These are phyloP conservation scores for Rhizopus stolonifer DNA, from an alignment of 371 early-diverging fungal species.

Conservation along the genomic window DNA sequence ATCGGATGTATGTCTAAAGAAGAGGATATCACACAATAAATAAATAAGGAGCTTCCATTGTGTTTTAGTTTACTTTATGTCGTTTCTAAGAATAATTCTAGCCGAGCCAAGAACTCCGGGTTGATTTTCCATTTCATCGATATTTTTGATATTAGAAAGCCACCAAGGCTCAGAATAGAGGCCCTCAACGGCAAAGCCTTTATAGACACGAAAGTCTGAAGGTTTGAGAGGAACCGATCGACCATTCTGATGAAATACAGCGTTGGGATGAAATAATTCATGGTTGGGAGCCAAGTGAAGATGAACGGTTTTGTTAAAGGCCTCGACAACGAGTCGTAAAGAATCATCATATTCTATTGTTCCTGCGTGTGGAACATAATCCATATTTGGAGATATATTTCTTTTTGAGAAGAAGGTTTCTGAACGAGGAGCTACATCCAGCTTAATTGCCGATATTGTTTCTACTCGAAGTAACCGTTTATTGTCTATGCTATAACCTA, in stretches of 20 bases:
- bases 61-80: conserved; percentile 33
- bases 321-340: conserved; percentile 59
- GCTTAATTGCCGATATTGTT: conserved; percentile 20
- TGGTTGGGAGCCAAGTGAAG: conserved; percentile 75
- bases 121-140: conserved; percentile 30
- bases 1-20: conserved; percentile 24
- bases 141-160: conserved; percentile 34
- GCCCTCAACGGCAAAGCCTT: conserved; percentile 36
- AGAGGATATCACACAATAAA: neutral
- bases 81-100: conserved; percentile 62
- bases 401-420: conserved; percentile 40
- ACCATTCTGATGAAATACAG: conserved; percentile 38
- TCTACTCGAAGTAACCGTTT: conserved; percentile 34
- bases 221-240: conserved; percentile 22
- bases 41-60: too few species aligned
- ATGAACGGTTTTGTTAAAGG: conserved; percentile 73
- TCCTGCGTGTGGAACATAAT: conserved; percentile 25
- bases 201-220: conserved; percentile 40
- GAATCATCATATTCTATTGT: conserved; percentile 58
- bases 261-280: conserved; percentile 76
- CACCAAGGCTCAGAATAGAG: conserved; percentile 34
- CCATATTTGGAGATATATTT: conserved; percentile 30
- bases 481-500: conserved; percentile 27
- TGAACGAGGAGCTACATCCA: conserved; percentile 42
- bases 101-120: conserved; percentile 66